Conservation (phyloP, 768 basidiomycete genomes). For the Tulasnella sp. region DNA sequence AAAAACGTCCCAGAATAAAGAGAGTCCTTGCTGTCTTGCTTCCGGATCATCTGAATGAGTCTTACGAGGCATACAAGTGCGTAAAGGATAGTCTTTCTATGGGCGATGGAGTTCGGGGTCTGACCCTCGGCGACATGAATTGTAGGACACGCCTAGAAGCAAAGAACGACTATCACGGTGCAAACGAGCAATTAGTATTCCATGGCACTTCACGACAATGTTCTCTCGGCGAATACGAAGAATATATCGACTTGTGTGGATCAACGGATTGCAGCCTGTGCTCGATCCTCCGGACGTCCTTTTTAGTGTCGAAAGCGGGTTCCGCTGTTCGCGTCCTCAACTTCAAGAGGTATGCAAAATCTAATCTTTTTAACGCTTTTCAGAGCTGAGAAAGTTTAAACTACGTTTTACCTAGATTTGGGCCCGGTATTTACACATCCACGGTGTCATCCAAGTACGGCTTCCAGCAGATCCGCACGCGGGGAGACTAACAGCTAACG, state of each 20-base stretch:
- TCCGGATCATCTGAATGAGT: not conserved
- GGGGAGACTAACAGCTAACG: not conserved
- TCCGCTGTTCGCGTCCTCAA: not conserved
- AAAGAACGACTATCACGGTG: not conserved
- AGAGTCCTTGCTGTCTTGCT: not conserved
- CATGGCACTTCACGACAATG: conserved; percentile 14
- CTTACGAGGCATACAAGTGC: conserved; percentile 8
- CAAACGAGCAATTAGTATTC: not conserved
- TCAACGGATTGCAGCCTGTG: not conserved
- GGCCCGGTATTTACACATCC: conserved; percentile 16
- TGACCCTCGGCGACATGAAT: not conserved
- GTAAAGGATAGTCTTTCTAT: not conserved
- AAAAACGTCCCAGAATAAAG: not conserved
- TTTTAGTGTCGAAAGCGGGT: not conserved
- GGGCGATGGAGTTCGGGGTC: not conserved
- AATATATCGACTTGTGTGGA: not conserved
- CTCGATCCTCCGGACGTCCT: conserved; percentile 20
- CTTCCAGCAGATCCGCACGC: not conserved
- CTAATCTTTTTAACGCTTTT: not conserved
- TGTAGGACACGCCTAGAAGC: not conserved
- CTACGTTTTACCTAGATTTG: not conserved
- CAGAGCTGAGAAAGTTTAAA: no score
- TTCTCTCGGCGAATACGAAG: not conserved
- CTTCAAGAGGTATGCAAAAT: not conserved
- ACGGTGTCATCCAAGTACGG: conserved; percentile 26